phyloP scores from a whole-genome alignment of 805 yeast genomes.

The Hanseniaspora meyeri region DNA sequence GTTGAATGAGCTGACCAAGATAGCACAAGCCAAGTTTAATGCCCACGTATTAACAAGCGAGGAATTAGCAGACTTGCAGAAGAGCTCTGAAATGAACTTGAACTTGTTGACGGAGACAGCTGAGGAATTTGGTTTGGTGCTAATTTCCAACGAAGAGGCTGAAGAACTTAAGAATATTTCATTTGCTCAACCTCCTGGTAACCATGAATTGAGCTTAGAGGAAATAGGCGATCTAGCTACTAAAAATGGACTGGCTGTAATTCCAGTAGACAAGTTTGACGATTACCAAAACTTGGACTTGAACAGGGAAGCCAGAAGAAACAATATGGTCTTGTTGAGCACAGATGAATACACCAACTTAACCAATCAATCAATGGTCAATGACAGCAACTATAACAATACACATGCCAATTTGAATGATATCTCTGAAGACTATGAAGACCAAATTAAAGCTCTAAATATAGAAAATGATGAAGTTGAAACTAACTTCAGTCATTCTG shows the following conservation, averaged over 20 bases:
- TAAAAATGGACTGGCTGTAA: constrained; percentile 5
- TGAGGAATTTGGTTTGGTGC: constrained; percentile 8
- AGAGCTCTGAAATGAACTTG: neutral
- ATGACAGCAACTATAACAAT: neutral
- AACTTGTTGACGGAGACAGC: constrained; percentile 7
- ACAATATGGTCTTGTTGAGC: neutral
- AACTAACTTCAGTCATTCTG: constrained; percentile 12
- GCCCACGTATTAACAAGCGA: neutral
- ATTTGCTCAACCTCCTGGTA: constrained; percentile 3
- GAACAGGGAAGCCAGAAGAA: constrained; percentile 1
- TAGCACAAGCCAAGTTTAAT: neutral
- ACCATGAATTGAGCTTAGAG: constrained; percentile 12
- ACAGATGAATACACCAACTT: neutral
- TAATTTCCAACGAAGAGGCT: constrained; percentile 15
- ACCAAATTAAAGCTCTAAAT: too few relatives aligned
- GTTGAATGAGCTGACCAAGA: neutral
- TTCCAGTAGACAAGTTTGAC: constrained; percentile 12
- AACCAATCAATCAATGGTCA: neutral
- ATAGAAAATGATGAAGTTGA: neutral
- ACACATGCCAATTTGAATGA: constrained; percentile 1
- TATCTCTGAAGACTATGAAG: neutral
- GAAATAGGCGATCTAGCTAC: neutral
- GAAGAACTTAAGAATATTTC: constrained; percentile 11
- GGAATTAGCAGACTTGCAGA: neutral
- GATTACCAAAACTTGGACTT: constrained; percentile 4